Evolutionary conservation across 176 grass and related monocot species (phyloP).

Genomic region (Cocos nucifera): DNA sequence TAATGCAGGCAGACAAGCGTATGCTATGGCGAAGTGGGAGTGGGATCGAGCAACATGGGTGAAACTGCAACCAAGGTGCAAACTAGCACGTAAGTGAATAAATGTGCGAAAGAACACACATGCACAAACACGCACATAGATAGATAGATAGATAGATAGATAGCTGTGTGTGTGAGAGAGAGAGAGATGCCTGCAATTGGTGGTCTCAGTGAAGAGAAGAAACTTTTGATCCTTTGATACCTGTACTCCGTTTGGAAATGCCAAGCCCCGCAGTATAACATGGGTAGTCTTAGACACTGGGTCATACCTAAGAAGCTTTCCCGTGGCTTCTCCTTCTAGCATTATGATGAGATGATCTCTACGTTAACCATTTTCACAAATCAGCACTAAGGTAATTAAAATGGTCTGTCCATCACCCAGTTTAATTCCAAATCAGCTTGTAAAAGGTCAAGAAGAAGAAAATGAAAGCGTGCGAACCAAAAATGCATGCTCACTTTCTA

Average conservation of each 20-base stretch:
- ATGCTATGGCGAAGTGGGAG: too few relatives aligned
- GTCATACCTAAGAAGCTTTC: slow-evolving; percentile 72
- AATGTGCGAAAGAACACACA: too few relatives aligned
- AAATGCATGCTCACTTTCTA: slow-evolving; percentile 34
- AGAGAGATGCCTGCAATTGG: slow-evolving; percentile 69
- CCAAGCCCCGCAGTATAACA: slow-evolving; percentile 53
- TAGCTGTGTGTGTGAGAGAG: background rate
- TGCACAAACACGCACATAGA: too few relatives aligned
- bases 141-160: too few relatives aligned
- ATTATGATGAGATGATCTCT: slow-evolving; percentile 75
- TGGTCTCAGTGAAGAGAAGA: slow-evolving; percentile 76
- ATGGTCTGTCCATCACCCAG: too few relatives aligned
- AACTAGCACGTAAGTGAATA: too few relatives aligned
- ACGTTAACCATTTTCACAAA: background rate
- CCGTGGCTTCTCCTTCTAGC: slow-evolving; percentile 80
- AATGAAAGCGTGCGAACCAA: too few relatives aligned
- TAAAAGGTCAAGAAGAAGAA: background rate
- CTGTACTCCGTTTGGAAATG: slow-evolving; percentile 85
- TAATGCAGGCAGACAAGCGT: too few relatives aligned
- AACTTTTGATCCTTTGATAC: slow-evolving; percentile 73
- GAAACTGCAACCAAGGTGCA: too few relatives aligned
- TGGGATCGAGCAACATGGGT: too few relatives aligned
- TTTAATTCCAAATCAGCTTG: background rate
- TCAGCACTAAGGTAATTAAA: too few relatives aligned
- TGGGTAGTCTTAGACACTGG: slow-evolving; percentile 25